Evolutionary conservation across 257 asterid genomes (phyloP).

Genomic region (Avicennia marina): DNA sequence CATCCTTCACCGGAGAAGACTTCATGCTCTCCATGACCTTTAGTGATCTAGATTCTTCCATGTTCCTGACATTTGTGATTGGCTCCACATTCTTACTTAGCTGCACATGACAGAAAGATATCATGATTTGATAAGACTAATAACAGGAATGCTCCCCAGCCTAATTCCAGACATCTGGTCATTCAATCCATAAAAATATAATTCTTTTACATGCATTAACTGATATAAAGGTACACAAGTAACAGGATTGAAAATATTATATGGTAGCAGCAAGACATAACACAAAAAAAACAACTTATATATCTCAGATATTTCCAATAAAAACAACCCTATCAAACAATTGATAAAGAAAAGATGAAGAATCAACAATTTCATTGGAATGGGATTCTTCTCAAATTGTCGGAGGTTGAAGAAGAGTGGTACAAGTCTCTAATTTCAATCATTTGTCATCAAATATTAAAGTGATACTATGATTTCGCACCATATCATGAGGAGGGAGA

Average conservation of each 20-base stretch:
- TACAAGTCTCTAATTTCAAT: no score
- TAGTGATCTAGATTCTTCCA: slow-evolving; percentile 32
- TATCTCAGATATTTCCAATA: neutral
- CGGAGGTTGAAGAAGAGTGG: neutral
- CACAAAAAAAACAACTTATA: neutral
- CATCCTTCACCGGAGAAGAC: slow-evolving; percentile 27
- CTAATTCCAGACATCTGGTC: no score
- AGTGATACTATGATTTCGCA: slow-evolving; percentile 23
- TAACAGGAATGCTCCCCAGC: neutral
- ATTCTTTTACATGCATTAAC: no score
- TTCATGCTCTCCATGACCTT: slow-evolving; percentile 30
- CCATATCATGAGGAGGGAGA: slow-evolving; percentile 40
- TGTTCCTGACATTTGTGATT: slow-evolving; percentile 28
- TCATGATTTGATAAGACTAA: neutral
- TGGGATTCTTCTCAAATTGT: slow-evolving; percentile 1
- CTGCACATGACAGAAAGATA: slow-evolving; percentile 27
- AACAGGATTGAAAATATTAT: neutral
- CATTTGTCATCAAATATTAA: neutral
- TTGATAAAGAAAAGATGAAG: neutral
- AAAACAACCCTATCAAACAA: no score
- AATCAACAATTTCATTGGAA: slow-evolving; percentile 1
- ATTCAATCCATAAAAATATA: no score
- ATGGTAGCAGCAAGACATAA: neutral
- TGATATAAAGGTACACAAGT: neutral
- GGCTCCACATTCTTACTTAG: slow-evolving; percentile 33